Evolutionary conservation across 306 rosid genomes (phyloP), one percentile per base, ranked within the genome.

Genomic region (Senna tora): DNA sequence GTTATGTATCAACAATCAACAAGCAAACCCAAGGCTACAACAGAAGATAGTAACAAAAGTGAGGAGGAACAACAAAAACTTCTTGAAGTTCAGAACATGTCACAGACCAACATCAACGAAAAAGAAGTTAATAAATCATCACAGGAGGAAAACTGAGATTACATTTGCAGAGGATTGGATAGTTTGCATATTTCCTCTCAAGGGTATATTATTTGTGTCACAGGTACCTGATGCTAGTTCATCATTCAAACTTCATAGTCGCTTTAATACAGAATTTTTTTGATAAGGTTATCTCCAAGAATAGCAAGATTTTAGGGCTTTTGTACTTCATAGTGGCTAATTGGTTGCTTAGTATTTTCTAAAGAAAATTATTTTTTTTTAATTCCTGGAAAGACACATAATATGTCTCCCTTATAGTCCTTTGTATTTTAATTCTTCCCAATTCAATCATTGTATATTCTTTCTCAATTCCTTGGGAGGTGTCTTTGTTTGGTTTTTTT

Each of bases 1-100:
- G 45, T 91, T 58, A 66, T 86, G 83, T 88, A 88, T 78, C 97
- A 91, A 81, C 92, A 84, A 71, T 86, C 97, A 21, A 78, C 97
- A 54, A 87, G 85, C 57, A 92, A 89, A 78, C 87, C 87, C 0
- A 82, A 87, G 73, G 80, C 75, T 73, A 70, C 43, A 33, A 85
- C 74, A 36, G 82, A 85, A 72, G 88, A 45, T 12, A 75, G 51
- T 61, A 28, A 72, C 45, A 9, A 82, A 73, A 72, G 47, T 9
- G 86, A 84, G 41, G 97, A 83, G 68, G 97, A 89, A 62, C 57
- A 84, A 74, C 80, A 77, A 36, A 87, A 82, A 71, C 75, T 87
- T 65, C 86, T 90, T 82, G 90, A 90, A 69, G 77, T 85, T 90
- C 83, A 78, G 61, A 45, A n/a, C 71, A 65, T 50, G 72, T 71